phyloP scores from a whole-genome alignment of 2,329 filamentous ascomycete species.

The Raffaelea arxii region DNA sequence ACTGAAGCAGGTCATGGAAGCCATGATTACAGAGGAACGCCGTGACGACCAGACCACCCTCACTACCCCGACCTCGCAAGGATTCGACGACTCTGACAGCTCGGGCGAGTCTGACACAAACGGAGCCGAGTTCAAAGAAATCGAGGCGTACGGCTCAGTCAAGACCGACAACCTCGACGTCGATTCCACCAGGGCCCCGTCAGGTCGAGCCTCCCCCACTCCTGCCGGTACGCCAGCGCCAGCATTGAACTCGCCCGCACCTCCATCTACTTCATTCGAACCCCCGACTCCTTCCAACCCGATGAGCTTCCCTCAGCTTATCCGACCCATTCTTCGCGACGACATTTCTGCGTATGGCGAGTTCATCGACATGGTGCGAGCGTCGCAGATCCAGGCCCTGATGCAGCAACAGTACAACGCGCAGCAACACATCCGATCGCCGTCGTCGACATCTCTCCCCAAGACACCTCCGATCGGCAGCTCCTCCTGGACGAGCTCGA shows the following conservation, averaged over 20 bases:
- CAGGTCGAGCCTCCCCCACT: background rate
- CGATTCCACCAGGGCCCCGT: too few relatives aligned
- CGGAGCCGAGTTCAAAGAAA: background rate
- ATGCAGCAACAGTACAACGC: conserved; percentile 28
- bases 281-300: conserved; percentile 45
- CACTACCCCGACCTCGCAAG: conserved; percentile 77
- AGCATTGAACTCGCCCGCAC: background rate
- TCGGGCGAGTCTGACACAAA: conserved; percentile 21
- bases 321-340: conserved; percentile 73
- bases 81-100: conserved; percentile 39
- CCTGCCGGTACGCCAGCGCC: background rate
- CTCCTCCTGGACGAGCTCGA: background rate
- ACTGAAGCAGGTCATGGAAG: conserved; percentile 86
- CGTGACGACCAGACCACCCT: conserved; percentile 58
- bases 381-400: conserved; percentile 32
- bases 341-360: conserved; percentile 78
- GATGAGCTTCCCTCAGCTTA: conserved; percentile 69
- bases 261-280: background rate
- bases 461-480: conserved; percentile 27
- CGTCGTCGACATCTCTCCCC: conserved; percentile 33
- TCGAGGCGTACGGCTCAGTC: conserved; percentile 1
- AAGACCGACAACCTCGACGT: background rate
- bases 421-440: conserved; percentile 52
- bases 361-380: conserved; percentile 66
- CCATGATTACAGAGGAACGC: conserved; percentile 54